Conservation (phyloP, 345 rosid genomes). For the Euphorbia pulcherrima region DNA sequence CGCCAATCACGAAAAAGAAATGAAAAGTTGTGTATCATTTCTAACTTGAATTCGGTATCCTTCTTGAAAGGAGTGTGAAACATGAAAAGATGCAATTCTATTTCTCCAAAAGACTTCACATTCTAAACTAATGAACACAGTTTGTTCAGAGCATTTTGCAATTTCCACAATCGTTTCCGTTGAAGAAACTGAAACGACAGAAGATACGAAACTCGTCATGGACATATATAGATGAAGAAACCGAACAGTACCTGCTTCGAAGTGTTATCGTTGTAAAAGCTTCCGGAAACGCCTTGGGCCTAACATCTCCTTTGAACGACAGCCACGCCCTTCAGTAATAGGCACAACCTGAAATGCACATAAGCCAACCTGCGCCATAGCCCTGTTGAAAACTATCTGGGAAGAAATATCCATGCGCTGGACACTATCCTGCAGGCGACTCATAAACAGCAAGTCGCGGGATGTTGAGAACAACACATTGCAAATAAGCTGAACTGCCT, state of each 20-base stretch:
- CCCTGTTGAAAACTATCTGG: constrained; percentile 89
- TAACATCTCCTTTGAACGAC: constrained; percentile 88
- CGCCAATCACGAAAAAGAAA: background rate
- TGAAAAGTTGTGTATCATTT: background rate
- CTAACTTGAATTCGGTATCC: background rate
- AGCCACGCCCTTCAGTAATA: constrained; percentile 70
- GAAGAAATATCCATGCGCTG: constrained; percentile 88
- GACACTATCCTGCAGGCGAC: constrained; percentile 85
- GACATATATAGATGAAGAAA: background rate
- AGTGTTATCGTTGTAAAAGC: constrained; percentile 90
- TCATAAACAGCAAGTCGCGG: constrained; percentile 86
- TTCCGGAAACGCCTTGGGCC: constrained; percentile 93
- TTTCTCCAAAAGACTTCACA: background rate
- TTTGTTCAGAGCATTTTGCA: background rate
- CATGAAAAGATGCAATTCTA: background rate
- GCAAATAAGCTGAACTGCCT: no score
- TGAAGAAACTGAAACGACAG: no score
- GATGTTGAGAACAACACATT: no score
- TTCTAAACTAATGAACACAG: background rate
- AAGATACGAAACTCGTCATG: no score
- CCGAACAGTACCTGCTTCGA: constrained; percentile 77
- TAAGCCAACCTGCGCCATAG: constrained; percentile 95
- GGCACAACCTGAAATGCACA: constrained; percentile 89
- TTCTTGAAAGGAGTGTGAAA: background rate
- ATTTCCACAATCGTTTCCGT: background rate